A percentile compares a stretch with the other conserved stretches of the same genome.
phyloP scores from a whole-genome alignment of 2,329 filamentous ascomycete species.

The Fusarium compactum region DNA sequence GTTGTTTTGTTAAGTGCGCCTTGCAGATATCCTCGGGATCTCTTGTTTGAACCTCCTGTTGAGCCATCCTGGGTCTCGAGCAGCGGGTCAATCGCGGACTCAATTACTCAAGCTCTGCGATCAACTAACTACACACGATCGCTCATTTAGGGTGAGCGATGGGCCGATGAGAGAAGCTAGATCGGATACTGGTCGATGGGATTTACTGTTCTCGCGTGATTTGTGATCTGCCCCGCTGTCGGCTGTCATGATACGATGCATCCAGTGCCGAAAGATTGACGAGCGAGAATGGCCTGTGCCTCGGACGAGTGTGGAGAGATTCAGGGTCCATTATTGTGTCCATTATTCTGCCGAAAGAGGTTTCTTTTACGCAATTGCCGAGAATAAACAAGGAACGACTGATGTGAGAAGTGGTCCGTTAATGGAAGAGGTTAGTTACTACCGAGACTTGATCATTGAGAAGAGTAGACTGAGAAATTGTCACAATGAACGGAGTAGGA shows the following conservation, averaged over 20 bases:
- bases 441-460: no score
- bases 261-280: not conserved
- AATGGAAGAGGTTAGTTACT: not conserved
- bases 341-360: not conserved
- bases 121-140: no score
- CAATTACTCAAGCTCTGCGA: no score
- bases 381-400: not conserved
- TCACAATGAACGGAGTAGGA: no score
- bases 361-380: not conserved
- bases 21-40: no score
- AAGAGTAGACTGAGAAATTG: no score
- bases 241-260: conserved; percentile 9
- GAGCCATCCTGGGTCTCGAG: no score
- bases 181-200: not conserved
- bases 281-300: conserved; percentile 20
- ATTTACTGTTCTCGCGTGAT: not conserved
- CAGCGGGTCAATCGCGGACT: no score
- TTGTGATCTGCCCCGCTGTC: conserved; percentile 7
- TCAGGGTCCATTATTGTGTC: not conserved
- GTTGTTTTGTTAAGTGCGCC: no score
- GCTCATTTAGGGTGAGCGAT: not conserved
- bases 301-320: conserved; percentile 12
- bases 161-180: not conserved
- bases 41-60: no score
- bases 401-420: not conserved